phyloP scores from a whole-genome alignment of 495 filamentous ascomycete species.

The Neurospora sp. region DNA sequence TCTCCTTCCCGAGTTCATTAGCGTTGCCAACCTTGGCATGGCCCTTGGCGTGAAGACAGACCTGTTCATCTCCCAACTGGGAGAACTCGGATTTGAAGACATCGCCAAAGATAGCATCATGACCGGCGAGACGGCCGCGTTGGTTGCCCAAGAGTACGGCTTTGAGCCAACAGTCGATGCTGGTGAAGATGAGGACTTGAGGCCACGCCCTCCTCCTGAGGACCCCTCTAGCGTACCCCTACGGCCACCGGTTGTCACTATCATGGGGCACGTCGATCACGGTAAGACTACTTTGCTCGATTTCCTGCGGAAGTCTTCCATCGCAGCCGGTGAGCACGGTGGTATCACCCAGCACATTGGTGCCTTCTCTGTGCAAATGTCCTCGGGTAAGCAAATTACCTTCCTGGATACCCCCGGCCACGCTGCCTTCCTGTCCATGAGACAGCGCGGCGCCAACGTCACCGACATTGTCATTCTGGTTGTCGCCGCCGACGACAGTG shows the following conservation, averaged over 20 bases:
- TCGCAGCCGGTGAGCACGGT: conserved; percentile 84
- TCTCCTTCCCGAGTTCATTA: conserved; percentile 83
- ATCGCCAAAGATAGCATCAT: conserved; percentile 71
- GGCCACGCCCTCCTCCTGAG: conserved; percentile 57
- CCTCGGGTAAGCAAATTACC: conserved; percentile 77
- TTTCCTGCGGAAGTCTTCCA: conserved; percentile 84
- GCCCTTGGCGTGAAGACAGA: conserved; percentile 61
- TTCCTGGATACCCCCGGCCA: conserved; percentile 98
- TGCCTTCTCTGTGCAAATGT: conserved; percentile 89
- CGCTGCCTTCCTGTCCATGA: conserved; percentile 91
- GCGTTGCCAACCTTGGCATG: conserved; percentile 71
- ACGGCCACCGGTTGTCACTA: conserved; percentile 91
- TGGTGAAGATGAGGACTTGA: conserved; percentile 58
- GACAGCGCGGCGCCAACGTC: conserved; percentile 87
- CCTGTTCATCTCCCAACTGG: conserved; percentile 64
- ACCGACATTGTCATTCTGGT: conserved; percentile 97
- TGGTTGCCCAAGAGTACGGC: conserved; percentile 87
- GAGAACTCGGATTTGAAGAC: conserved; percentile 75
- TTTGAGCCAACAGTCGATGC: conserved; percentile 80
- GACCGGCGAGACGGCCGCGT: conserved; percentile 78
- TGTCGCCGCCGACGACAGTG: conserved; percentile 93
- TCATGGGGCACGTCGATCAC: conserved; percentile 99
- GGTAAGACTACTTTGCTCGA: conserved; percentile 97
- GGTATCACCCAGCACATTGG: conserved; percentile 99
- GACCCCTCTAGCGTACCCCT: conserved; percentile 60